phyloP scores from a whole-genome alignment of 169 alveolate genomes.

The Plasmodium vivax region DNA sequence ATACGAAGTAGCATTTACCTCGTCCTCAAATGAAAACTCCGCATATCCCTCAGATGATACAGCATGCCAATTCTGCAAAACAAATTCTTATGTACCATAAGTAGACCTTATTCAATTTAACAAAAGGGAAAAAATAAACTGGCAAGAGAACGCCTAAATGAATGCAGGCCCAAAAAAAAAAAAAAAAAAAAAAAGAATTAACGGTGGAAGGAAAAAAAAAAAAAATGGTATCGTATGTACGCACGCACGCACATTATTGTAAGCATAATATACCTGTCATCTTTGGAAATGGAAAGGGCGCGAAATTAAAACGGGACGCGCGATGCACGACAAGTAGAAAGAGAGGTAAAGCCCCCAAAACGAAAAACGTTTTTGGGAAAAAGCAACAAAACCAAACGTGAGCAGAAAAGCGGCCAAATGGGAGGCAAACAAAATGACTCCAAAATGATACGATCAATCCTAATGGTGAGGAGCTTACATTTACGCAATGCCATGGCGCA shows the following conservation, averaged over 20 bases:
- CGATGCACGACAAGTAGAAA: neutral
- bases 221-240: neutral
- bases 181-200: neutral
- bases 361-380: neutral
- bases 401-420: neutral
- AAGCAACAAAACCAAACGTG: neutral
- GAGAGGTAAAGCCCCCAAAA: neutral
- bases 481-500: neutral
- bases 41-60: neutral
- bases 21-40: neutral
- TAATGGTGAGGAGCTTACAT: neutral
- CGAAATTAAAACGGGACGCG: neutral
- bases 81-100: neutral
- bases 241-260: neutral
- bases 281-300: neutral
- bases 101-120: neutral
- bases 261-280: neutral
- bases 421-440: neutral
- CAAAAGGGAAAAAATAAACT: constrained; percentile 1
- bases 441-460: neutral
- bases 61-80: neutral
- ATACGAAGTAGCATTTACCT: neutral
- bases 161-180: too few relatives aligned
- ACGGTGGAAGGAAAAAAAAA: neutral
- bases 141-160: neutral